Conservation (phyloP, 2,329 filamentous ascomycete genomes). For the Aureobasidium pullulans region DNA sequence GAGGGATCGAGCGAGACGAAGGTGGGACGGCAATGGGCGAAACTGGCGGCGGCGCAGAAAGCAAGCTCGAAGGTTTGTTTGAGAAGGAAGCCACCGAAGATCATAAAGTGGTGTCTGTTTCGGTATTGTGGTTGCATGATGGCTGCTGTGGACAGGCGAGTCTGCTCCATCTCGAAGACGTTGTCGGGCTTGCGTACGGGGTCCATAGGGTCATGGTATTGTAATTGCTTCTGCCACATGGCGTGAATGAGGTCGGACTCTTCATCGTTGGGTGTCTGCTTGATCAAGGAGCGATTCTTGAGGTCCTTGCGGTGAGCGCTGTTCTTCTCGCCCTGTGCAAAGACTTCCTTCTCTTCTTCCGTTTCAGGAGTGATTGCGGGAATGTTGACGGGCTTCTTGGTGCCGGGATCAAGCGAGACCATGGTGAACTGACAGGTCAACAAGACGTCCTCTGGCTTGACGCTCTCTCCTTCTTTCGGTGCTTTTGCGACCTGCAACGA, state of each 20-base stretch:
- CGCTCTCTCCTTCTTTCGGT: slow-evolving; percentile 49
- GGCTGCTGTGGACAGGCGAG: slow-evolving; percentile 56
- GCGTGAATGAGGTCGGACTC: slow-evolving; percentile 66
- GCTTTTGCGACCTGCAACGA: slow-evolving; percentile 66
- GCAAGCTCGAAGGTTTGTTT: slow-evolving; percentile 70
- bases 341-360: slow-evolving; percentile 57
- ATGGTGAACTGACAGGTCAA: slow-evolving; percentile 71
- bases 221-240: slow-evolving; percentile 63
- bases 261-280: slow-evolving; percentile 61
- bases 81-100: slow-evolving; percentile 68
- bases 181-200: slow-evolving; percentile 49
- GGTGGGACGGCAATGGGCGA: slow-evolving; percentile 60
- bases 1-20: slow-evolving; percentile 67
- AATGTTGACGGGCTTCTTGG: slow-evolving; percentile 58
- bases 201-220: slow-evolving; percentile 55
- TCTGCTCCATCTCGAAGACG: slow-evolving; percentile 55
- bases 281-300: slow-evolving; percentile 52
- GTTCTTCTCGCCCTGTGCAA: slow-evolving; percentile 56
- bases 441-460: slow-evolving; percentile 54
- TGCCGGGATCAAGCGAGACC: slow-evolving; percentile 63
- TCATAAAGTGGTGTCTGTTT: slow-evolving; percentile 68
- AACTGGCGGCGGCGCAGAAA: slow-evolving; percentile 66
- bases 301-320: slow-evolving; percentile 60
- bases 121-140: slow-evolving; percentile 72
- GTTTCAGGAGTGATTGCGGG: slow-evolving; percentile 56